phyloP scores from a whole-genome alignment of 108 stramenopile genomes.

The Nitzschia sp. region DNA sequence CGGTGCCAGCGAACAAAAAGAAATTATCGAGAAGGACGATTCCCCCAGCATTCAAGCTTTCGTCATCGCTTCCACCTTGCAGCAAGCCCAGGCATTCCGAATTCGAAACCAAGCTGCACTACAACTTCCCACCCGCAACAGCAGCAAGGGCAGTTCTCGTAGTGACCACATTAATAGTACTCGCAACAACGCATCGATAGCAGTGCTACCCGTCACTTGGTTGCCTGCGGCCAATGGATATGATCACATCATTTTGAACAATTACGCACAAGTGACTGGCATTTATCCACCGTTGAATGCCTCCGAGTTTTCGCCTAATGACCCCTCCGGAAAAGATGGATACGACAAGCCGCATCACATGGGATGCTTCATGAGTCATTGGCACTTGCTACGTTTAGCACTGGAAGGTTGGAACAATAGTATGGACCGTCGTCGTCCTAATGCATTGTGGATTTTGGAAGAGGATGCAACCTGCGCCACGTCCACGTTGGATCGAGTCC shows the following conservation, averaged over 20 bases:
- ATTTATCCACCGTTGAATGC: slow-evolving; percentile 8
- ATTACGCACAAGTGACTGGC: neutral
- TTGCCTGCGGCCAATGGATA: slow-evolving; percentile 9
- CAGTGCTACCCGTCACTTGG: too few relatives aligned
- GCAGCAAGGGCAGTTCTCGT: too few relatives aligned
- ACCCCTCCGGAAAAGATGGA: neutral
- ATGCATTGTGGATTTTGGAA: slow-evolving; percentile 20
- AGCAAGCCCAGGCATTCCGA: too few relatives aligned
- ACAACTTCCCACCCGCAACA: too few relatives aligned
- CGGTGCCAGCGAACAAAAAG: too few relatives aligned
- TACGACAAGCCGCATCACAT: slow-evolving; percentile 11
- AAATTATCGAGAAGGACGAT: too few relatives aligned
- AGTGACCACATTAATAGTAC: too few relatives aligned
- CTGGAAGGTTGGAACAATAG: slow-evolving; percentile 4
- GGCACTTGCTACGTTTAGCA: slow-evolving; percentile 3
- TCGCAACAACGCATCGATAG: too few relatives aligned
- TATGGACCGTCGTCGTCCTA: too few relatives aligned
- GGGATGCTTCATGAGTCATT: slow-evolving; percentile 30
- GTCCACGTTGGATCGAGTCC: neutral
- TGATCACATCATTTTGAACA: slow-evolving; percentile 14
- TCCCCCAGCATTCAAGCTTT: too few relatives aligned
- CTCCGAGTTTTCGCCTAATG: neutral
- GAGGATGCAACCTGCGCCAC: slow-evolving; percentile 19
- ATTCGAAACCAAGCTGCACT: too few relatives aligned
- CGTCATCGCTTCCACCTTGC: too few relatives aligned